Percentiles rank a stretch among this genome's conserved stretches.
Evolutionary conservation across 192 early-diverging fungal species (phyloP).

Genomic region (Podila minutissima): DNA sequence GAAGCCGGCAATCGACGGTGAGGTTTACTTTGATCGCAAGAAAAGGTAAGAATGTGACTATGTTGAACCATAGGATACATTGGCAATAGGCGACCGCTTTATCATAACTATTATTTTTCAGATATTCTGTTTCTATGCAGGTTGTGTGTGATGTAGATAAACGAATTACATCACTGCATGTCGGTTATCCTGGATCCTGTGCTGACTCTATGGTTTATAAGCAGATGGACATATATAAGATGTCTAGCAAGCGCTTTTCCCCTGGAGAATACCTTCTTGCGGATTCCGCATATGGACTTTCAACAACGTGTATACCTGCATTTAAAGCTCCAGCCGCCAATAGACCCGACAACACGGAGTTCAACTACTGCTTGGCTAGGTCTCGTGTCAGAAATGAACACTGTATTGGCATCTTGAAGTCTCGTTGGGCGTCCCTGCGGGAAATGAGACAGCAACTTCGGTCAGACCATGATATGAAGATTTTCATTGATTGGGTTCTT

Average conservation of each 20-base stretch:
- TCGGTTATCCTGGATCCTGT: conserved; percentile 16
- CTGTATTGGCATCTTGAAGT: conserved; percentile 26
- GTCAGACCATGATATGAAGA: background rate
- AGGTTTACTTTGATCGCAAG: conserved; percentile 13
- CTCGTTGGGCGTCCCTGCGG: conserved; percentile 6
- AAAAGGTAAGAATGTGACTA: background rate
- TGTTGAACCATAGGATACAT: no score
- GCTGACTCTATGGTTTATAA: conserved; percentile 7
- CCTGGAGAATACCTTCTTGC: conserved; percentile 27
- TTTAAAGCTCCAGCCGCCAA: conserved; percentile 21
- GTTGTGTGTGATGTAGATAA: conserved; percentile 26
- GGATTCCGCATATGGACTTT: conserved; percentile 12
- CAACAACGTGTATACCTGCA: conserved; percentile 7
- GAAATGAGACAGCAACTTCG: conserved; percentile 22
- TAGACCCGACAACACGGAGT: background rate
- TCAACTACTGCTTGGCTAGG: conserved; percentile 15
- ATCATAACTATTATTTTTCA: background rate
- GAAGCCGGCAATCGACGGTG: conserved; percentile 11
- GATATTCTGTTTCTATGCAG: conserved; percentile 26
- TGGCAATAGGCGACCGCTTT: background rate
- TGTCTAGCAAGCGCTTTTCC: background rate
- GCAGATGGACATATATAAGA: conserved; percentile 6
- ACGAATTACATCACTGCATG: conserved; percentile 12
- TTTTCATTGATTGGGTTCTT: conserved; percentile 3
- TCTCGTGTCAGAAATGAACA: conserved; percentile 20